Percentiles rank a stretch among this genome's conserved stretches.
These are phyloP conservation scores for Umbelopsis sp. DNA, from an alignment of 192 early-diverging fungal genomes.

Conservation along the genomic window DNA sequence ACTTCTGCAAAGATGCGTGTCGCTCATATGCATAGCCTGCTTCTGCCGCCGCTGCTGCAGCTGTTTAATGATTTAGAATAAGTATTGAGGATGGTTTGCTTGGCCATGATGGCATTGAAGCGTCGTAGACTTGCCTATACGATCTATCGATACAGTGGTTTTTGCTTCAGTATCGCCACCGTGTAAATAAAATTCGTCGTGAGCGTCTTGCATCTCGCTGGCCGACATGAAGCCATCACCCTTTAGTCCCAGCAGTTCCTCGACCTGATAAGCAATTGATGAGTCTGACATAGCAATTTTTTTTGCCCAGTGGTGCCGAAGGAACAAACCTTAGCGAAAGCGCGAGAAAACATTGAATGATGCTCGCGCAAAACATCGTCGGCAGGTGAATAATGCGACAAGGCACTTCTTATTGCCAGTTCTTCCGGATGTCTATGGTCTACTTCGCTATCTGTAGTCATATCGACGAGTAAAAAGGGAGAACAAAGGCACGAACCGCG, in stretches of 20 bases:
- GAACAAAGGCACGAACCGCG: neutral
- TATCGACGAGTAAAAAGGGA: neutral
- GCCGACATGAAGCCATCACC: neutral
- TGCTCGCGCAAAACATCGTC: neutral
- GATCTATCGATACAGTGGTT: constrained; percentile 9
- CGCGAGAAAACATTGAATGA: constrained; percentile 10
- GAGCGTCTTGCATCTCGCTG: neutral
- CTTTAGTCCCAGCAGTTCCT: neutral
- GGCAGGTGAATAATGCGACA: neutral
- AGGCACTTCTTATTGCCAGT: neutral
- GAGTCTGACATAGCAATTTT: too few species aligned
- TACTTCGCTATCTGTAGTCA: neutral
- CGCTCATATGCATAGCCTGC: constrained; percentile 10
- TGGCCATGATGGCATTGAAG: neutral
- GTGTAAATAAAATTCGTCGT: constrained; percentile 8
- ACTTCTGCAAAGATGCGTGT: neutral
- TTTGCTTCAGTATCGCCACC: constrained; percentile 12
- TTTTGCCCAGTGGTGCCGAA: too few species aligned
- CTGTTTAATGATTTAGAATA: neutral
- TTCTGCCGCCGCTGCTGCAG: neutral
- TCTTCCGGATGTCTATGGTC: neutral
- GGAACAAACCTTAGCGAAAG: constrained; percentile 5
- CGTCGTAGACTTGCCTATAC: neutral
- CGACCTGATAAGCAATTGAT: neutral
- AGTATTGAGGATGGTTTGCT: neutral